Base-by-base conservation (phyloP, 768 basidiomycete genomes). In the Lactarius sp. region DNA sequence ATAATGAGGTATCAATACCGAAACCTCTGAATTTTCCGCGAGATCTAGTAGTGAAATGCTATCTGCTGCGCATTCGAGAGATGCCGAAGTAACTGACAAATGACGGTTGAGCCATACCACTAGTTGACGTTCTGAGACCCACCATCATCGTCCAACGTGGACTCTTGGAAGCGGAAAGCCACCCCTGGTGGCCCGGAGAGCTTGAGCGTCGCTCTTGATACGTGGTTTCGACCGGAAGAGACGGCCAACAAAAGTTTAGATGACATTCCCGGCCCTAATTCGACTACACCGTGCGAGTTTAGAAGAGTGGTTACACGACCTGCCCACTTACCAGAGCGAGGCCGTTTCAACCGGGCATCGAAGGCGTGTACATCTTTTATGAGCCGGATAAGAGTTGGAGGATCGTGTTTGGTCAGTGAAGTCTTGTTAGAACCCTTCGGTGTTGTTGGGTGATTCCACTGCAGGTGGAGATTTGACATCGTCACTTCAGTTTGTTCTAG, bases 401-500 rank as follows among this genome's bases (percentile, higher is more conserved):
- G 10, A 74, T 73, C 39, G 74, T 74, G 53, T 66, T 73, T 57
- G 60, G 60, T 62, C 31, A 60, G 41, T 50, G 64, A 56, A 57
- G 64, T 64, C 66, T 69, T 65, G 58, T 18, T 46, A 22, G 42
- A 59, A 8, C 69, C 54, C 33, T 71, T 68, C n/a, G 70, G 42
- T 10, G 70, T 47, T 66, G 77, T 78, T 60, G 80, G 77, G 69
- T 85, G 77, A 46, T 76, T 77, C 81, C 86, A 88, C 70, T 89
- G 86, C 51, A 95, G 78, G 52, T 81, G 75, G 16, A 94, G 77
- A 36, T 79, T 81, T 4, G 86, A 81, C 61, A 89, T 75, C 16
- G 80, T 83, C 27, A 90, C 77, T 73, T 92, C 86, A 16, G 82
- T 87, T 41, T 79, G 78, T 39, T 92, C 88, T 31, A 90, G 77